Base-by-base conservation (phyloP, 805 yeast genomes). In the Suhomyces faveliae region DNA sequence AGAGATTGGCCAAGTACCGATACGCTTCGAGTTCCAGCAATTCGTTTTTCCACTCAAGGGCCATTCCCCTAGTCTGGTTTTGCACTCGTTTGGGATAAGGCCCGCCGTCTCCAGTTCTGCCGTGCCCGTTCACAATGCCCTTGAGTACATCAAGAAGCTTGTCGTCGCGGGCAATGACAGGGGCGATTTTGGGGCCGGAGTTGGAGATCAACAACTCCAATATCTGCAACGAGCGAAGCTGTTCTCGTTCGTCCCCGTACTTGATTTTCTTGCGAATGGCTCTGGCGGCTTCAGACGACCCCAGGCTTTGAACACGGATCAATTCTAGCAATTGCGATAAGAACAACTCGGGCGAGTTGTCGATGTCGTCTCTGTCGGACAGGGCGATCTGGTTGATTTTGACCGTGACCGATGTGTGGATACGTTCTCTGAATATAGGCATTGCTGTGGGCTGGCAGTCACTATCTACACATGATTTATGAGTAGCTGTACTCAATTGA, bases 251-350 rank as follows among this genome's bases (percentile, higher is more conserved):
- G 17, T 60, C 62, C n/a, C 97, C 98, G 61, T 92, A 87, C 68
- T 95, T 94, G 61, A 94, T 70, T 59, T 84, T 83, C 73, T 94
- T 94, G 43, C 99, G 78, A 19, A 94, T 70, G 1, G 96, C 95
- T 38, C 98, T 75, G 0, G 97, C 97, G 1, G 95, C 92, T 63
- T 94, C 99, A 27, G 74, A 65, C 0, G 76, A 65, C 1, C 78
- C 77, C 19, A 60, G 42, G 5, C 63, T 62, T 53, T 71, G 78
- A 25, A 69, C 57, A 45, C 64, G 60, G 50, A 73, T 71, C 51
- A 83, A 74, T 41, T 84, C 83, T 29, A 85, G 55, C 41, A 87
- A 70, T 51, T 81, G 86, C 12, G 81, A 72, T 38, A 87, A 62
- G 46, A 80, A 82, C 56, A 69, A 60, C 50, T 72, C 78, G 19